A percentile compares a stretch with the other conserved stretches of the same genome.
These are phyloP conservation scores for Sextonia rubra DNA, from an alignment of 164 flowering plant species.

Conservation along the genomic window DNA sequence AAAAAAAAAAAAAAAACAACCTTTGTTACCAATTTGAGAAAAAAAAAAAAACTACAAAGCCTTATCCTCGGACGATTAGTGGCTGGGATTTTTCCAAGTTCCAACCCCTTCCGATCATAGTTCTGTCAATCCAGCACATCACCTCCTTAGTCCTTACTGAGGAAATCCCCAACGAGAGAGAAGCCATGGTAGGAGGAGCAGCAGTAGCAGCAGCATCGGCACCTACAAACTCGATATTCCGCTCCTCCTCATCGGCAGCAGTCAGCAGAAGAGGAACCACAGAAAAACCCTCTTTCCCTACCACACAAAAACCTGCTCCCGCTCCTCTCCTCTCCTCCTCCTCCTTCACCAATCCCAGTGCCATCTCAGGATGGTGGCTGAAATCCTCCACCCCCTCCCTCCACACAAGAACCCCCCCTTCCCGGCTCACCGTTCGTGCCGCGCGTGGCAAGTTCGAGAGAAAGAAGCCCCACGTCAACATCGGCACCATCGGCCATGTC, in stretches of 20 bases:
- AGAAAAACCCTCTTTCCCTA: not conserved
- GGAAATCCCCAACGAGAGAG: not conserved
- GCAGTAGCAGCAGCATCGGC: not conserved
- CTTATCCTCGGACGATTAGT: too few relatives aligned
- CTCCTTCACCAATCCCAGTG: constrained; percentile 1
- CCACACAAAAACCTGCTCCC: not conserved
- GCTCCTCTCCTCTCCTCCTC: constrained; percentile 1
- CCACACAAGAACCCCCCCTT: not conserved
- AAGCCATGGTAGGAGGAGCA: not conserved
- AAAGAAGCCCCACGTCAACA: constrained; percentile 38
- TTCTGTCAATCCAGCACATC: too few relatives aligned
- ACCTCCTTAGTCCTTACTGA: too few relatives aligned
- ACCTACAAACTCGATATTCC: not conserved
- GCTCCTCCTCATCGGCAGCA: not conserved
- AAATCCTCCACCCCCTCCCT: not conserved
- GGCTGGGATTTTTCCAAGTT: too few relatives aligned
- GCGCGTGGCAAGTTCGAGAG: constrained; percentile 40
- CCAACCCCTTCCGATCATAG: too few relatives aligned
- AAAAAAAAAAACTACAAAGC: too few relatives aligned
- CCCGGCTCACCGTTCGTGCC: constrained; percentile 10
- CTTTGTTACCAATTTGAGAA: too few relatives aligned
- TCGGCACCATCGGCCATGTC: constrained; percentile 38
- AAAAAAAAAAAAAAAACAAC: too few relatives aligned
- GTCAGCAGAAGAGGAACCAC: not conserved
- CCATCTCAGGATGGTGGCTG: not conserved